Evolutionary conservation across 73 alveolate genomes (phyloP).

Genomic region (Effrenium voratum): DNA sequence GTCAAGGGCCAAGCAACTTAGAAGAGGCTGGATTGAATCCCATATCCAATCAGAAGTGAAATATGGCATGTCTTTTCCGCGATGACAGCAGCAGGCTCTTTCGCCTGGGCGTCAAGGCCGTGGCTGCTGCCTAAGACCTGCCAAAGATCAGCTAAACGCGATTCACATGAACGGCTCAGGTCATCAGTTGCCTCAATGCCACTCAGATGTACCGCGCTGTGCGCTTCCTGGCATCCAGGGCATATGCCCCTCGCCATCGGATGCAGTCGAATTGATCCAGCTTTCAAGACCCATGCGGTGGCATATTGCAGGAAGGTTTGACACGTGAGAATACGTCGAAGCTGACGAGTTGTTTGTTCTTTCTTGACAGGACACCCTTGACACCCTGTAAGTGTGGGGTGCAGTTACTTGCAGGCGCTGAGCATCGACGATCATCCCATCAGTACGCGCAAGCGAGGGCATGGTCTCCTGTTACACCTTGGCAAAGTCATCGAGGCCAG

Average conservation of each 20-base stretch:
- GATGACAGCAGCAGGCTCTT: neutral
- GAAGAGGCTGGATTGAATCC: too few relatives aligned
- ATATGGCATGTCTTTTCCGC: too few relatives aligned
- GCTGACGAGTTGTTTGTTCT: neutral
- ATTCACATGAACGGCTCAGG: neutral
- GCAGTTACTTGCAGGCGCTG: too few relatives aligned
- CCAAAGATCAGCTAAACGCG: neutral
- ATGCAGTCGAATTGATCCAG: too few relatives aligned
- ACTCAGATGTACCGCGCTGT: constrained; percentile 24
- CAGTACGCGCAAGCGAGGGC: neutral
- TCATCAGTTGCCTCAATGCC: neutral
- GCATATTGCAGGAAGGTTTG: neutral
- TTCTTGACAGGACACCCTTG: too few relatives aligned
- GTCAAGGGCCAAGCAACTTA: too few relatives aligned
- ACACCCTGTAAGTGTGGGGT: too few relatives aligned
- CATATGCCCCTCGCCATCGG: too few relatives aligned
- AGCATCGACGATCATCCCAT: neutral
- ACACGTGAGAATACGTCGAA: too few relatives aligned
- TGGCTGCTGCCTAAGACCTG: neutral
- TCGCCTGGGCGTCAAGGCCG: constrained; percentile 4
- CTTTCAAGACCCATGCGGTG: too few relatives aligned
- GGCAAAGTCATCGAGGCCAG: neutral
- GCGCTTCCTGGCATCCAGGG: too few relatives aligned
- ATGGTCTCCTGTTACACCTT: constrained; percentile 2
- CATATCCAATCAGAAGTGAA: too few relatives aligned